Evolutionary conservation across 148 eudicot species (phyloP).

Genomic region (Heliosperma pusillum): DNA sequence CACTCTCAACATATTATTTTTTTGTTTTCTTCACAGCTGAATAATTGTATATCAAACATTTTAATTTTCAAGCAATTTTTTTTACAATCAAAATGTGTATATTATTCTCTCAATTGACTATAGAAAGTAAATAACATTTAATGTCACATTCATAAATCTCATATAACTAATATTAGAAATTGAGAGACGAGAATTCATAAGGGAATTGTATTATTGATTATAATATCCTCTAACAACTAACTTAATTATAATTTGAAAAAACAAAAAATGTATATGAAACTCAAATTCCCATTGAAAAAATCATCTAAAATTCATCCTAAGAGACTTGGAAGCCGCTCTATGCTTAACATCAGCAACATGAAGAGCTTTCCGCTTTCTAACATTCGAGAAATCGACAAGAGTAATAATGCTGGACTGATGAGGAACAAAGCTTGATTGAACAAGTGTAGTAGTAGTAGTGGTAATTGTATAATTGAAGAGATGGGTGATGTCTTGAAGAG

Average conservation of each 20-base stretch:
- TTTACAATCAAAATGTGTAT: not conserved
- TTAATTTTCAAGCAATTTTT: not conserved
- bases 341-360: slow-evolving; percentile 1
- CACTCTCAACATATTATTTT: slow-evolving; percentile 49
- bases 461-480: not conserved
- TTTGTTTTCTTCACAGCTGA: not conserved
- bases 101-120: not conserved
- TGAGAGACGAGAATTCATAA: too few relatives aligned
- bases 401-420: not conserved
- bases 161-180: too few relatives aligned
- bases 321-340: slow-evolving; percentile 18
- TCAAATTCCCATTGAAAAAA: not conserved
- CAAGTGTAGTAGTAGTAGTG: not conserved
- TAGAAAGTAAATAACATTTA: not conserved
- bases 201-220: too few relatives aligned
- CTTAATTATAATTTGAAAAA: too few relatives aligned
- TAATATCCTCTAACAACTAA: too few relatives aligned
- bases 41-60: not conserved
- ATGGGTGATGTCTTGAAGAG: slow-evolving; percentile 30
- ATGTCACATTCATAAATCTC: not conserved
- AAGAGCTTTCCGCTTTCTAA: slow-evolving; percentile 4
- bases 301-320: slow-evolving; percentile 25
- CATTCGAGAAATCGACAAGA: not conserved
- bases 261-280: not conserved
- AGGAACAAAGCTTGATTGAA: not conserved